A percentile compares a stretch with the other conserved stretches of the same genome.
Evolutionary conservation across 2,329 filamentous ascomycete genomes (phyloP).

Genomic region (Colletotrichum theobromicola): DNA sequence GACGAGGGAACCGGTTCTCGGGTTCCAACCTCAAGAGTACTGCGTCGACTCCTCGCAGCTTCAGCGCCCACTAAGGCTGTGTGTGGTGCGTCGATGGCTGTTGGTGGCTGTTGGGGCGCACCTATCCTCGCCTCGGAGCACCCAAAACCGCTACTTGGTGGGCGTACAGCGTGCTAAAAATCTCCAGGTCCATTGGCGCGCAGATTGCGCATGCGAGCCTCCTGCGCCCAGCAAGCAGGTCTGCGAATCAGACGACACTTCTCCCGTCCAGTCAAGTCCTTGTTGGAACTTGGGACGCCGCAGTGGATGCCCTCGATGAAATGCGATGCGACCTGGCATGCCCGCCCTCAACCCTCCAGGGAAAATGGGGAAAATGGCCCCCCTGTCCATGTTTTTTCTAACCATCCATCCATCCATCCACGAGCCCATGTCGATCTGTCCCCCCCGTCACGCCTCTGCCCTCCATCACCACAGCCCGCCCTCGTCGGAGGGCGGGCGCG

Average conservation of each 20-base stretch:
- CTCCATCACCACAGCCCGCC: not conserved
- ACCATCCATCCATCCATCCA: not conserved
- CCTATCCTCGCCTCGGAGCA: not conserved
- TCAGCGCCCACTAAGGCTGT: not conserved
- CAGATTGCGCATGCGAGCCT: constrained; percentile 11
- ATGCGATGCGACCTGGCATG: constrained; percentile 9
- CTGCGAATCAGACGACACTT: constrained; percentile 7
- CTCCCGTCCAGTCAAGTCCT: not conserved
- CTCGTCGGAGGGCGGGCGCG: not conserved
- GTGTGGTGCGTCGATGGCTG: not conserved
- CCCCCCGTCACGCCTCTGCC: not conserved
- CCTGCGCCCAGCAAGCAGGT: not conserved
- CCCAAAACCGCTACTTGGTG: not conserved
- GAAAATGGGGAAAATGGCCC: not conserved
- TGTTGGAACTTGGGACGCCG: constrained; percentile 14
- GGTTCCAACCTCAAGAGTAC: not conserved
- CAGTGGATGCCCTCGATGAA: not conserved
- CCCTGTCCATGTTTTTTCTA: not conserved
- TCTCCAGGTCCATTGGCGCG: not conserved
- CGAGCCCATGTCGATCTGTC: not conserved
- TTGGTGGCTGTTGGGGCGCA: not conserved
- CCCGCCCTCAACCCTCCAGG: constrained; percentile 3
- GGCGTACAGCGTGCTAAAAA: not conserved
- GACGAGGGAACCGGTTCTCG: not conserved
- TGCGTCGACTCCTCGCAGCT: not conserved